Percentiles rank a stretch among this genome's conserved stretches.
phyloP scores from a whole-genome alignment of 768 basidiomycete species.

The Lactarius sanguifluus region DNA sequence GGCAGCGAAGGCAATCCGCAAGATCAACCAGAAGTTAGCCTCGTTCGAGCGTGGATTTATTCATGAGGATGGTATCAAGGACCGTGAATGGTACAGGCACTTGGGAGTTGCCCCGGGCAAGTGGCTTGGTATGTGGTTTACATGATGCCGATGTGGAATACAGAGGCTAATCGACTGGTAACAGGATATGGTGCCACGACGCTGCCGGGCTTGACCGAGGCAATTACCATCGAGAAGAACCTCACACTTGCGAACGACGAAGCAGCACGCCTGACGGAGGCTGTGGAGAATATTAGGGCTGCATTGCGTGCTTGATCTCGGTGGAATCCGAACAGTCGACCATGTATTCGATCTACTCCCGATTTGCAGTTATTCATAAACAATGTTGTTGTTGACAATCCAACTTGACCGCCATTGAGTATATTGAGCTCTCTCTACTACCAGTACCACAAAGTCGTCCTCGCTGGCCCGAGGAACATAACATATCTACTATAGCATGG shows the following conservation, averaged over 20 bases:
- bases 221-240: conserved; percentile 69
- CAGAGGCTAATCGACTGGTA: neutral
- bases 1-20: conserved; percentile 57
- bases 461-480: conserved; percentile 26
- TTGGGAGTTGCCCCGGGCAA: conserved; percentile 86
- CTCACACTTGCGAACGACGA: conserved; percentile 60
- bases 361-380: neutral
- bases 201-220: conserved; percentile 76
- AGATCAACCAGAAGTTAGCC: conserved; percentile 64
- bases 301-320: conserved; percentile 23
- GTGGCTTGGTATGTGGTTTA: conserved; percentile 61
- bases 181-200: conserved; percentile 84
- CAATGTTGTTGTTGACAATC: neutral
- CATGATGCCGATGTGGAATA: neutral
- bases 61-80: conserved; percentile 70
- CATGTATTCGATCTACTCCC: neutral
- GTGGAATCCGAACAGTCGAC: conserved; percentile 4
- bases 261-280: conserved; percentile 50
- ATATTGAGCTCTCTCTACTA: conserved; percentile 13
- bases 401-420: conserved; percentile 1
- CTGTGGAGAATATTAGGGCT: conserved; percentile 49
- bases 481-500: conserved; percentile 13
- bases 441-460: conserved; percentile 3
- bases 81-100: conserved; percentile 84
- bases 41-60: conserved; percentile 82